These are phyloP conservation scores for Scytalidium lignicola DNA, from an alignment of 2,329 filamentous ascomycete species.

Conservation along the genomic window DNA sequence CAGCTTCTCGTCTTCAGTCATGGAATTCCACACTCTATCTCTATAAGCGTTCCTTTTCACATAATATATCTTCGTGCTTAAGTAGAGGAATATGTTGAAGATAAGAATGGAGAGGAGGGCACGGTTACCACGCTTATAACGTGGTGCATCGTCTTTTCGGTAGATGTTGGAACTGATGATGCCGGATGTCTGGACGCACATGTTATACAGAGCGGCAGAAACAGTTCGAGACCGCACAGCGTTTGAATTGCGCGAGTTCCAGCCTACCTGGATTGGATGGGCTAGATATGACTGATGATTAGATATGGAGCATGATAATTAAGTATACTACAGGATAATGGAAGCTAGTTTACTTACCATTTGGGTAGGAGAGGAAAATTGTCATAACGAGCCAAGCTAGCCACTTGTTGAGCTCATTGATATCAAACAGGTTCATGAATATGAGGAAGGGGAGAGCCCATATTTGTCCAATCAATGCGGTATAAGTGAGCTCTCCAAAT, in stretches of 20 bases:
- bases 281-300: slow-evolving; percentile 21
- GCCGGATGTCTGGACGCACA: slow-evolving; percentile 39
- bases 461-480: slow-evolving; percentile 44
- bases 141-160: slow-evolving; percentile 39
- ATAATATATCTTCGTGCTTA: slow-evolving; percentile 42
- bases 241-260: slow-evolving; percentile 53
- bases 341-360: too few relatives aligned
- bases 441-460: slow-evolving; percentile 58
- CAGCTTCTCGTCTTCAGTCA: slow-evolving; percentile 39
- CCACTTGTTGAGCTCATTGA: slow-evolving; percentile 35
- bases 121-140: slow-evolving; percentile 50
- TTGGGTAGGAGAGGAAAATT: slow-evolving; percentile 36
- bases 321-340: too few relatives aligned
- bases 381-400: slow-evolving; percentile 37
- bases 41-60: slow-evolving; percentile 35
- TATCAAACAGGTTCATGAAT: slow-evolving; percentile 32
- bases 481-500: slow-evolving; percentile 44
- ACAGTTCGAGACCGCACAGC: slow-evolving; percentile 57
- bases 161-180: slow-evolving; percentile 34
- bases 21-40: slow-evolving; percentile 36
- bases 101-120: slow-evolving; percentile 45
- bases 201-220: slow-evolving; percentile 59
- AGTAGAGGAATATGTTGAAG: slow-evolving; percentile 41
- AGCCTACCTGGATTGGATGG: slow-evolving; percentile 44
- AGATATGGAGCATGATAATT: too few relatives aligned